Evolutionary conservation across 441 rosid genomes (phyloP), one percentile per base, ranked within the genome.

Genomic region (Mallotus repandus): DNA sequence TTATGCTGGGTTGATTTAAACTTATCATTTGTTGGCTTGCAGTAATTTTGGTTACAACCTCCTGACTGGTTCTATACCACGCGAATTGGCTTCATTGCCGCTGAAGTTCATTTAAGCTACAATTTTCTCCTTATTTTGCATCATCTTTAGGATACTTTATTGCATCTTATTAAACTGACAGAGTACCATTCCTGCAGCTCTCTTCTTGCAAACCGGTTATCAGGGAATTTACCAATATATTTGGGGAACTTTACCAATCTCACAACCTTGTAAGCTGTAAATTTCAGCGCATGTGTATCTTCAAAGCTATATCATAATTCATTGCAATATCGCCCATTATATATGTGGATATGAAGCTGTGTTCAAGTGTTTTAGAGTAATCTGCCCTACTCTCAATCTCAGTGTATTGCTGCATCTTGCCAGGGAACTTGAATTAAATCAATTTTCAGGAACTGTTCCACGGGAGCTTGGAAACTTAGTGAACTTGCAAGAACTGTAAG

Each of bases 1-100:
- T 35, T 3, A 35, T 35, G 3, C 5, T 35, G 5, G 4, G 41
- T 3, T 11, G 22, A 57, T 16, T 63, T 68, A 38, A 41, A 14
- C 54, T 3, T 2, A 16, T 14, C 13, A 55, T 50, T 60, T 38
- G 59, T 61, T 68, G 54, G 29, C 61, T 73, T 66, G 77, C 82
- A 90, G 97, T 74, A 90, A 90, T 82, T 80, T 90, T 66, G 83
- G 89, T 69, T 86, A 75, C 82, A 90, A 92, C 81, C 84, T 75
- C 66, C 86, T 90, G 8, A 70, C 22, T 80, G 97, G 96, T 62
- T 72, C 89, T 52, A 84, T 92, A 66, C 94, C 97, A 50, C 77
- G 25, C 21, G 86, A 89, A 81, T 92, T 91, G 96, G 81, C 85
- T 19, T 83, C 89, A 3, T 41, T 82, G 73, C 79, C 71, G 48